Percentiles rank a stretch among this genome's conserved stretches.
These are phyloP conservation scores for Thalassiosira exigua DNA, from an alignment of 352 stramenopile species.

Conservation along the genomic window DNA sequence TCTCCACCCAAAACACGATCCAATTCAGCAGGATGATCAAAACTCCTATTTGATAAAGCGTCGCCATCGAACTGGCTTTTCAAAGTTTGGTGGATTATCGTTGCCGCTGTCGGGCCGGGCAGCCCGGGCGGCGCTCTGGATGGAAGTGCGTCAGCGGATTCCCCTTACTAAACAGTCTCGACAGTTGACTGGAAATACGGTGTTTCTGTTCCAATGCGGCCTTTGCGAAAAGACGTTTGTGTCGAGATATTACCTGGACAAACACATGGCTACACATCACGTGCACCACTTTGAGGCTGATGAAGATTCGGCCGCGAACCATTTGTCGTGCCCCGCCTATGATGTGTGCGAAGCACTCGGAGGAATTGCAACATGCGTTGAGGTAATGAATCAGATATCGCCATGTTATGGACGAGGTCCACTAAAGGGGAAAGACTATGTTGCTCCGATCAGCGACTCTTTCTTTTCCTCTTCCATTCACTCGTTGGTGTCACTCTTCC, in stretches of 20 bases:
- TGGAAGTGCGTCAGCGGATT: constrained; percentile 8
- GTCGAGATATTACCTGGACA: constrained; percentile 38
- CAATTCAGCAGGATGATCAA: constrained; percentile 18
- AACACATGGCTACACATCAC: constrained; percentile 30
- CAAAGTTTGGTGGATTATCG: constrained; percentile 22
- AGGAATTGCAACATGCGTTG: constrained; percentile 19
- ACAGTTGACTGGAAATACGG: constrained; percentile 2
- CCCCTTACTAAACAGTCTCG: not conserved
- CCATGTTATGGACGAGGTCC: constrained; percentile 31
- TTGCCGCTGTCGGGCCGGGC: constrained; percentile 18
- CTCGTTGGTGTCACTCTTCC: constrained; percentile 9
- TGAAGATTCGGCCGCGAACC: not conserved
- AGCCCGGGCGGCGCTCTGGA: constrained; percentile 11
- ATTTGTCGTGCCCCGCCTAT: constrained; percentile 13
- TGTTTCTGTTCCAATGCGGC: constrained; percentile 37
- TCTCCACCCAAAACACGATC: constrained; percentile 30
- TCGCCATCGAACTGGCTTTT: constrained; percentile 14
- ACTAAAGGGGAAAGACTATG: constrained; percentile 33
- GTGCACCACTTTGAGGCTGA: not conserved
- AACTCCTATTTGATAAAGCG: constrained; percentile 31
- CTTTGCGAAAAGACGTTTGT: constrained; percentile 41
- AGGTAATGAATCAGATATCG: constrained; percentile 31
- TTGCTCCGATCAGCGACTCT: constrained; percentile 2
- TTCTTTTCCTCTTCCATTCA: constrained; percentile 24
- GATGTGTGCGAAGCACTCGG: constrained; percentile 24